Conservation (phyloP, 495 filamentous ascomycete genomes). For the Penicillium silybi region DNA sequence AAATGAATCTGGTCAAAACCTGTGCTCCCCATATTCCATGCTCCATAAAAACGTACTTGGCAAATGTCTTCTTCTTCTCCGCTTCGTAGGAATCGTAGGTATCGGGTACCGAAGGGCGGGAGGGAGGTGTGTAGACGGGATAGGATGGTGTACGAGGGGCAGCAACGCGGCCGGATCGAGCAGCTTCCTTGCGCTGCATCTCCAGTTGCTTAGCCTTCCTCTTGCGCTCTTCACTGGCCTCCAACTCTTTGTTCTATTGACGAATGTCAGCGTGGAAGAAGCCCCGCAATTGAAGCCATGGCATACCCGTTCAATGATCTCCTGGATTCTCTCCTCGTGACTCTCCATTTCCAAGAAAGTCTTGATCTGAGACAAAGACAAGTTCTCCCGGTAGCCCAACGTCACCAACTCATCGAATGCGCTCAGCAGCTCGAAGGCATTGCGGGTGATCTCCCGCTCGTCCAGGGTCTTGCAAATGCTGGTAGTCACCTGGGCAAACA, state of each 20-base stretch:
- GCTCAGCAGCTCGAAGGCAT: slow-evolving; percentile 91
- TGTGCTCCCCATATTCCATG: no score
- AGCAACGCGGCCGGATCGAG: slow-evolving; percentile 53
- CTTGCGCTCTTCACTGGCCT: slow-evolving; percentile 96
- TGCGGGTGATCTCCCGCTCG: slow-evolving; percentile 87
- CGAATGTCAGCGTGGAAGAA: slow-evolving; percentile 12
- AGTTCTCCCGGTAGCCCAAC: slow-evolving; percentile 90
- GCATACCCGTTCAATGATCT: slow-evolving; percentile 86
- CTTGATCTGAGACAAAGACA: slow-evolving; percentile 93
- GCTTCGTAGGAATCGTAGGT: slow-evolving; percentile 92
- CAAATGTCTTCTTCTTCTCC: slow-evolving; percentile 86
- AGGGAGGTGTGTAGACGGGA: slow-evolving; percentile 82
- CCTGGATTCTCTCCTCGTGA: slow-evolving; percentile 97
- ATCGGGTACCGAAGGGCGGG: slow-evolving; percentile 66
- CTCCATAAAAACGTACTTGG: slow-evolving; percentile 52
- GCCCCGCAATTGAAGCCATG: neutral
- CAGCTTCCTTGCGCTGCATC: slow-evolving; percentile 92
- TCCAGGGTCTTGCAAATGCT: slow-evolving; percentile 95
- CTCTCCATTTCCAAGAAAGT: slow-evolving; percentile 99
- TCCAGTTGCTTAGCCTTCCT: slow-evolving; percentile 96
- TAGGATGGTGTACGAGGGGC: slow-evolving; percentile 72
- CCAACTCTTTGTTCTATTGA: slow-evolving; percentile 89
- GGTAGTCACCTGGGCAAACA: slow-evolving; percentile 94
- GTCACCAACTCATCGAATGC: slow-evolving; percentile 97
- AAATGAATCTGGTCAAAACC: slow-evolving; percentile 10